These are phyloP conservation scores for Coniferiporia sulphurascens DNA, from an alignment of 1,284 basidiomycete species.

Conservation along the genomic window DNA sequence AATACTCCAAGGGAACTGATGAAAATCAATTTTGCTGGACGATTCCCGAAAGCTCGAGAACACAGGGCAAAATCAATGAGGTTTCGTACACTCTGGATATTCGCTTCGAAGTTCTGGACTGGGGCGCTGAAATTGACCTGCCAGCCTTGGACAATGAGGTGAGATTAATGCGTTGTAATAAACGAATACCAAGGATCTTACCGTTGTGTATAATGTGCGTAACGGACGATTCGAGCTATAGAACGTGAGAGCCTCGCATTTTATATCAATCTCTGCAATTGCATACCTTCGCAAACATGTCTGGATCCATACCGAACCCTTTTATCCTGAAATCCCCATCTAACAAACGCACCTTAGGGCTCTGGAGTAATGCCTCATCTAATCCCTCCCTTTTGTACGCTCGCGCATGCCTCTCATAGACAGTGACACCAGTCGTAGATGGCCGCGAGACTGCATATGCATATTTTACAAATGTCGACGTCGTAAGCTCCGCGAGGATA, in stretches of 20 bases:
- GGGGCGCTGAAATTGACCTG: constrained; percentile 37
- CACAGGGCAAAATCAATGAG: constrained; percentile 37
- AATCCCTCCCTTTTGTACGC: constrained; percentile 25
- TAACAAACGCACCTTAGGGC: constrained; percentile 24
- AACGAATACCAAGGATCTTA: background rate
- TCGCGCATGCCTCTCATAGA: constrained; percentile 24
- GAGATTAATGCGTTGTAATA: background rate
- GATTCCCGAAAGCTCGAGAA: constrained; percentile 21
- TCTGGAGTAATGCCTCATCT: constrained; percentile 15
- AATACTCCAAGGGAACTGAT: constrained; percentile 20
- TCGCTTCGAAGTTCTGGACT: constrained; percentile 32
- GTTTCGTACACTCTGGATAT: constrained; percentile 34
- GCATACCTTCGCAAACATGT: background rate
- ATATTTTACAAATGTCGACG: constrained; percentile 20
- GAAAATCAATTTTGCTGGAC: constrained; percentile 21
- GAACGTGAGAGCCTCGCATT: background rate
- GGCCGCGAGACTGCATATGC: constrained; percentile 33
- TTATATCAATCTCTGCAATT: background rate
- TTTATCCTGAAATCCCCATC: constrained; percentile 22
- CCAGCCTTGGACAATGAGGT: constrained; percentile 31
- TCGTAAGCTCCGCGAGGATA: constrained; percentile 28
- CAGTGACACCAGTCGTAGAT: constrained; percentile 11
- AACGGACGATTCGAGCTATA: constrained; percentile 21
- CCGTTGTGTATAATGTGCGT: constrained; percentile 33
- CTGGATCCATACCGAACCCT: constrained; percentile 1